A percentile compares a stretch with the other conserved stretches of the same genome.
These are phyloP conservation scores for Cetradonia linearis DNA, from an alignment of 495 filamentous ascomycete species.

Conservation along the genomic window DNA sequence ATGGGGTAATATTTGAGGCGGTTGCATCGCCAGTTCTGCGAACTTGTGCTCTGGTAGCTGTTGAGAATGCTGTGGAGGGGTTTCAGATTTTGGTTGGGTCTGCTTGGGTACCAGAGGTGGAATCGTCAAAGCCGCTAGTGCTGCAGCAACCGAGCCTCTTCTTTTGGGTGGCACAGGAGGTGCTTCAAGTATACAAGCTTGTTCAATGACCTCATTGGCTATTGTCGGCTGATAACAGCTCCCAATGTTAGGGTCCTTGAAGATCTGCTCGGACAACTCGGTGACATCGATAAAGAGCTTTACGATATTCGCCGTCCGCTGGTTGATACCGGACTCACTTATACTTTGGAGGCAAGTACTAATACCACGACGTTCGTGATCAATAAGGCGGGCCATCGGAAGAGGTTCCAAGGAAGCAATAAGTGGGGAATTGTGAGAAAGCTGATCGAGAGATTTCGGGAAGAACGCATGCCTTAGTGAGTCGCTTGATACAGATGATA, in stretches of 20 bases:
- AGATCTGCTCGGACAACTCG: slow-evolving; percentile 30
- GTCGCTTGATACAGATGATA: slow-evolving; percentile 12
- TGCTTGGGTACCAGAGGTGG: slow-evolving; percentile 18
- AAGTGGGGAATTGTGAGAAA: neutral
- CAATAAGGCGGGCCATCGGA: slow-evolving; percentile 15
- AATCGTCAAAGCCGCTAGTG: slow-evolving; percentile 15
- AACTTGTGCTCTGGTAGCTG: neutral
- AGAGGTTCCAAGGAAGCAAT: slow-evolving; percentile 8
- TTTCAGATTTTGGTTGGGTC: neutral
- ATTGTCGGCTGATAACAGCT: slow-evolving; percentile 15
- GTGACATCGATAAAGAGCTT: slow-evolving; percentile 32
- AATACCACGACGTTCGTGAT: slow-evolving; percentile 16
- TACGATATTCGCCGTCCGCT: neutral
- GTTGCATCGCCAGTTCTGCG: neutral
- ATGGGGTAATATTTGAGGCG: neutral
- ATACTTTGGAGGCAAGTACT: slow-evolving; percentile 15
- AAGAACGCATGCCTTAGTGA: slow-evolving; percentile 4
- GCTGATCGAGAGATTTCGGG: neutral
- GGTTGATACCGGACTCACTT: neutral
- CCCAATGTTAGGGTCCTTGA: slow-evolving; percentile 19
- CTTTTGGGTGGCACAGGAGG: slow-evolving; percentile 11
- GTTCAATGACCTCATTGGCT: slow-evolving; percentile 15
- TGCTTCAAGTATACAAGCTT: slow-evolving; percentile 8
- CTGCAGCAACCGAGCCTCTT: slow-evolving; percentile 20
- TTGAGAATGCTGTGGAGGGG: neutral